phyloP scores from a whole-genome alignment of 306 rosid genomes.

The Glycyrrhiza uralensis region DNA sequence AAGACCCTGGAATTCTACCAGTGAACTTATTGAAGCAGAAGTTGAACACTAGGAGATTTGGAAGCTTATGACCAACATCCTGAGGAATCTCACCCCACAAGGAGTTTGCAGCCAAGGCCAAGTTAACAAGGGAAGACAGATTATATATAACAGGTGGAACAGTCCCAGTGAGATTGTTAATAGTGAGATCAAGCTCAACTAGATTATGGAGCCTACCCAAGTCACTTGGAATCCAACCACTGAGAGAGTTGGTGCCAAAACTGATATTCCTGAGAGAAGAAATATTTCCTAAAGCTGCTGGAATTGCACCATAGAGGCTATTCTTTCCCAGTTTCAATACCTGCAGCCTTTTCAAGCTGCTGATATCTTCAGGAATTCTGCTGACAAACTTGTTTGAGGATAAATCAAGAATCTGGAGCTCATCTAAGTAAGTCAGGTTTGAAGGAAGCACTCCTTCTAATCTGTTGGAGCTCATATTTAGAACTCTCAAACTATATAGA shows the following conservation, averaged over 20 bases:
- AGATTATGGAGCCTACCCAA: conserved; percentile 48
- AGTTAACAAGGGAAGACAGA: conserved; percentile 49
- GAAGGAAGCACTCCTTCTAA: conserved; percentile 45
- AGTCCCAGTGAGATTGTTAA: conserved; percentile 56
- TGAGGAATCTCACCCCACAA: conserved; percentile 68
- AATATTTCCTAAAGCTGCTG: conserved; percentile 52
- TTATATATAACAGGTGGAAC: conserved; percentile 52
- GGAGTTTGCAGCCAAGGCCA: conserved; percentile 58
- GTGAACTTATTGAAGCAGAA: conserved; percentile 61
- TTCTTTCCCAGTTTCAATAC: conserved; percentile 50
- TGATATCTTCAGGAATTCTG: conserved; percentile 39
- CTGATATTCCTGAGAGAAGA: conserved; percentile 49
- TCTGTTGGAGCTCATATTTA: conserved; percentile 54
- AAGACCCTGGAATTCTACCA: conserved; percentile 63
- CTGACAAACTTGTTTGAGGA: conserved; percentile 43
- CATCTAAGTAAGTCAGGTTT: conserved; percentile 36
- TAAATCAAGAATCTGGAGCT: conserved; percentile 52
- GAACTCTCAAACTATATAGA: conserved; percentile 38
- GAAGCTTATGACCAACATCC: conserved; percentile 51
- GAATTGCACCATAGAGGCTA: conserved; percentile 45
- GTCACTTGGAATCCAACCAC: conserved; percentile 52
- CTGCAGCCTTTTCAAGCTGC: conserved; percentile 43
- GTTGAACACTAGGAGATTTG: conserved; percentile 52
- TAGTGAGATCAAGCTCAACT: conserved; percentile 49
- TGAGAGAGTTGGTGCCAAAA: conserved; percentile 55